phyloP scores from a whole-genome alignment of 495 filamentous ascomycete genomes.

The Hyaloscypha bicolor region DNA sequence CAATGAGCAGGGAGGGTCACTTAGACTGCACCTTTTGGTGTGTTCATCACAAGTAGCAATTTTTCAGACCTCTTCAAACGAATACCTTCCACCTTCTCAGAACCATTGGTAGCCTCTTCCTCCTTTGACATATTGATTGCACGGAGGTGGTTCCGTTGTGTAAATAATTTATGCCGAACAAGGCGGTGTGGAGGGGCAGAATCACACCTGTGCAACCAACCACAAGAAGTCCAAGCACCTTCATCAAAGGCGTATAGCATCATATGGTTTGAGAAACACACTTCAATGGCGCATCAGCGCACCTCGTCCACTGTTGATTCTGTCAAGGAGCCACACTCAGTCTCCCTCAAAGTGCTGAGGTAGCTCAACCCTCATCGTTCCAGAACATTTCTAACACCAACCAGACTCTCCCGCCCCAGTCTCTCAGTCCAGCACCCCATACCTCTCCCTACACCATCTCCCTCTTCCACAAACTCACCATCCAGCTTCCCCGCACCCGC shows the following conservation, averaged over 20 bases:
- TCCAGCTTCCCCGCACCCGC: conserved; percentile 18
- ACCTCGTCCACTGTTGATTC: conserved; percentile 45
- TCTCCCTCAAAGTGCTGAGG: conserved; percentile 84
- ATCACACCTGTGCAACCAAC: not conserved
- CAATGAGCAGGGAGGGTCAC: conserved; percentile 32
- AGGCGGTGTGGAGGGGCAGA: conserved; percentile 12
- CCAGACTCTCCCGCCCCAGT: conserved; percentile 54
- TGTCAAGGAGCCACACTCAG: conserved; percentile 77
- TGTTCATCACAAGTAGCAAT: conserved; percentile 39
- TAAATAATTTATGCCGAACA: not conserved
- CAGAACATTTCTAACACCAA: conserved; percentile 5
- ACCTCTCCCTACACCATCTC: conserved; percentile 31
- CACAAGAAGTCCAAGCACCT: not conserved
- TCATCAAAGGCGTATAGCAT: not conserved
- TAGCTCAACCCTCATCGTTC: conserved; percentile 29
- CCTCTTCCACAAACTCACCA: conserved; percentile 23
- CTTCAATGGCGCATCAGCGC: conserved; percentile 35
- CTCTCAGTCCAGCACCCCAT: conserved; percentile 54
- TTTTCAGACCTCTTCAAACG: conserved; percentile 33
- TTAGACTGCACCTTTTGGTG: conserved; percentile 41
- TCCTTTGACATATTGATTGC: conserved; percentile 7
- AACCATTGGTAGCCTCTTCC: not conserved
- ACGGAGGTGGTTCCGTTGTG: not conserved
- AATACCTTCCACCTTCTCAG: conserved; percentile 17
- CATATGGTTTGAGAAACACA: conserved; percentile 21